Conservation (phyloP, 768 basidiomycete species). For the Cytidiella melzeri region DNA sequence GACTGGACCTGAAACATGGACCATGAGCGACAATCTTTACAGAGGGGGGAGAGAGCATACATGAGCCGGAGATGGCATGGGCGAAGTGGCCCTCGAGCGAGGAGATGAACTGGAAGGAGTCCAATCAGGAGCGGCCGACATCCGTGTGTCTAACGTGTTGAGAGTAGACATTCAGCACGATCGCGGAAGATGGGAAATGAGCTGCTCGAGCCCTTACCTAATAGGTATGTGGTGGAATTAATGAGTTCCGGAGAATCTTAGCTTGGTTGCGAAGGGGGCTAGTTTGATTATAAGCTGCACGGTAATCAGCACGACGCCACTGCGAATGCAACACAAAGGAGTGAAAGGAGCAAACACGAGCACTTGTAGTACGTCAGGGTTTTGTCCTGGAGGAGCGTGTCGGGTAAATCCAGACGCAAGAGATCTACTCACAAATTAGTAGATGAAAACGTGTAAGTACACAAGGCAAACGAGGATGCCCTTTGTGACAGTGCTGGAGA, state of each 20-base stretch:
- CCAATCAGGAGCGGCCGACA: slow-evolving; percentile 5
- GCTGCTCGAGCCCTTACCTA: neutral
- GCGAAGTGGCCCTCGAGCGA: slow-evolving; percentile 57
- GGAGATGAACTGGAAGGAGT: slow-evolving; percentile 54
- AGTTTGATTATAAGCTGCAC: slow-evolving; percentile 6
- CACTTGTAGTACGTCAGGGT: neutral
- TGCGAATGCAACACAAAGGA: neutral
- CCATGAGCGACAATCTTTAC: neutral
- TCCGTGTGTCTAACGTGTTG: slow-evolving; percentile 12
- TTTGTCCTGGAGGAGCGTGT: slow-evolving; percentile 1
- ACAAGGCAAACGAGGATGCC: neutral
- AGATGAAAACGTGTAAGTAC: neutral
- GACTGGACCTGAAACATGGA: slow-evolving; percentile 9
- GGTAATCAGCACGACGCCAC: slow-evolving; percentile 10
- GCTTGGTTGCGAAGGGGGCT: neutral
- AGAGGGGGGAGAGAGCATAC: slow-evolving; percentile 28
- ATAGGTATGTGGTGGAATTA: slow-evolving; percentile 1
- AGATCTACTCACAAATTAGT: slow-evolving; percentile 15
- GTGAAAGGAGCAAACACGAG: slow-evolving; percentile 5
- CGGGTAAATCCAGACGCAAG: slow-evolving; percentile 1
- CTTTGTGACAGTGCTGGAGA: neutral
- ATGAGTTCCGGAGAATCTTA: slow-evolving; percentile 5
- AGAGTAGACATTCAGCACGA: neutral
- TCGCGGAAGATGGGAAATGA: neutral
- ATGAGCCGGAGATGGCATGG: slow-evolving; percentile 51